A percentile compares a stretch with the other conserved stretches of the same genome.
These are phyloP conservation scores for Escovopsis sp. DNA, from an alignment of 2,329 filamentous ascomycete genomes.

Conservation along the genomic window DNA sequence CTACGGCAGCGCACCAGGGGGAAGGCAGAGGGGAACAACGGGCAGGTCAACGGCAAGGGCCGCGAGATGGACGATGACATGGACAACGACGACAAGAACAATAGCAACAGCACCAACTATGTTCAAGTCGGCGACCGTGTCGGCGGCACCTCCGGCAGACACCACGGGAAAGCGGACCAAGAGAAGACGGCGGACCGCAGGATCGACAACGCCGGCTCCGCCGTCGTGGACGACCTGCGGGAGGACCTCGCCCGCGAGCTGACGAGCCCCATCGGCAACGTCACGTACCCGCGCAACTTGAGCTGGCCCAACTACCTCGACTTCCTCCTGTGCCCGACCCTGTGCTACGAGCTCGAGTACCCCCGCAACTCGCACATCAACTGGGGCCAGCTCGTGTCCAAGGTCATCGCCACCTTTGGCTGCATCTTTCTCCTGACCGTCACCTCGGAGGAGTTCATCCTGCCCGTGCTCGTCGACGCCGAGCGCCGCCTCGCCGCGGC, in stretches of 20 bases:
- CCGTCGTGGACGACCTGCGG: constrained; percentile 54
- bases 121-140: too few relatives aligned
- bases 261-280: constrained; percentile 75
- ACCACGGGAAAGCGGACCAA: constrained; percentile 11
- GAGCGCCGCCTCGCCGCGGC: constrained; percentile 33
- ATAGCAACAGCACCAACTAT: constrained; percentile 4
- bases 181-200: constrained; percentile 6
- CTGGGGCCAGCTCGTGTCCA: constrained; percentile 70
- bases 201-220: constrained; percentile 9
- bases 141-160: constrained; percentile 8
- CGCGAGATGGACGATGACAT: neutral
- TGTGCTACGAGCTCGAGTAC: constrained; percentile 97
- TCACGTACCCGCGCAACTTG: constrained; percentile 83
- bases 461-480: constrained; percentile 72
- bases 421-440: constrained; percentile 92
- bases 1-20: constrained; percentile 7
- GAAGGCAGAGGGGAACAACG: neutral
- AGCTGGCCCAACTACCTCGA: constrained; percentile 71
- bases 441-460: constrained; percentile 86
- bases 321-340: constrained; percentile 80
- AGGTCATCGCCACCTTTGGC: constrained; percentile 80
- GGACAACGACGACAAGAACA: neutral
- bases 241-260: constrained; percentile 83
- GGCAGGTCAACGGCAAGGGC: neutral
- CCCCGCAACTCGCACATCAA: constrained; percentile 62